phyloP scores from a whole-genome alignment of 805 yeast species.

The Cyberlindnera xylosilytica region DNA sequence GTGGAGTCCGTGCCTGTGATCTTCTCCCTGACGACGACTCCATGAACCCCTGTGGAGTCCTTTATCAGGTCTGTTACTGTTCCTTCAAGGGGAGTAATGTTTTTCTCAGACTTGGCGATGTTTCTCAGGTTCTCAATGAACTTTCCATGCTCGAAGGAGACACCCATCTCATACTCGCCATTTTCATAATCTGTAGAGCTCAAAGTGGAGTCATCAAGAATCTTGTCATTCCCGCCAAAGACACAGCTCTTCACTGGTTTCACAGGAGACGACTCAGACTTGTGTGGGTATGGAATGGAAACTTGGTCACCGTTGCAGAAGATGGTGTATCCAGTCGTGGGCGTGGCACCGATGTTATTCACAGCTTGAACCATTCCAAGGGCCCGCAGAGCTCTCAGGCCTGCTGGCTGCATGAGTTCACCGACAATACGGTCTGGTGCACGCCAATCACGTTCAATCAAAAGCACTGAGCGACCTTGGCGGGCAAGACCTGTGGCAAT shows the following conservation, averaged over 20 bases:
- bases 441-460: conserved; percentile 82
- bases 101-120: conserved; percentile 65
- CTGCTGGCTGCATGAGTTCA: conserved; percentile 95
- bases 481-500: conserved; percentile 87
- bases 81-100: conserved; percentile 79
- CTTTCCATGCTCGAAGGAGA: conserved; percentile 90
- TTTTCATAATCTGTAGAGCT: conserved; percentile 52
- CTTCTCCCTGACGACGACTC: conserved; percentile 61
- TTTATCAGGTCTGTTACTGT: conserved; percentile 68
- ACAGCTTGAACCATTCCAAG: conserved; percentile 79
- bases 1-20: conserved; percentile 35
- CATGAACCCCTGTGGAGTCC: conserved; percentile 59
- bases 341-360: conserved; percentile 73
- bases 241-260: conserved; percentile 56
- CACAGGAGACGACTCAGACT: conserved; percentile 43
- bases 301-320: conserved; percentile 58
- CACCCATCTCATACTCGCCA: conserved; percentile 60
- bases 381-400: conserved; percentile 77
- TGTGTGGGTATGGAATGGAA: conserved; percentile 68
- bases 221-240: conserved; percentile 54
- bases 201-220: conserved; percentile 48
- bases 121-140: conserved; percentile 74
- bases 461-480: conserved; percentile 77
- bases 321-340: conserved; percentile 78
- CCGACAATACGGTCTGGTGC: conserved; percentile 97